A percentile compares a stretch with the other conserved stretches of the same genome.
Conservation (phyloP, 768 basidiomycete species). For the Fibroporia radiculosa region DNA sequence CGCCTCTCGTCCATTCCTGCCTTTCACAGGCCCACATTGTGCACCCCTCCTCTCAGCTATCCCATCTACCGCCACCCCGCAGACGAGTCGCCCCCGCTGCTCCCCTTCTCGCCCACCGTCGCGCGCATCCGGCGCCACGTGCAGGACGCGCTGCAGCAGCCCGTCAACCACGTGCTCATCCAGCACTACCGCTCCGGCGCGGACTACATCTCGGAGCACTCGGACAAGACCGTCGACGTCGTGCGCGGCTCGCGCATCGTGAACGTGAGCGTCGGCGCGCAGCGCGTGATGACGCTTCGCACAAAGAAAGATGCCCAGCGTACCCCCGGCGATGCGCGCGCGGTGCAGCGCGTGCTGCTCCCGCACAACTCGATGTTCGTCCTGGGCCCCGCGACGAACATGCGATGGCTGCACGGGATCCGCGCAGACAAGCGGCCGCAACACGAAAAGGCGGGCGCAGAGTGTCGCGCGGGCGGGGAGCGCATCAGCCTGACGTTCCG, state of each 20-base stretch:
- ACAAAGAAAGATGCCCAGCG: conserved; percentile 42
- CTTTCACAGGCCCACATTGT: neutral
- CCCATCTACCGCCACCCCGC: conserved; percentile 81
- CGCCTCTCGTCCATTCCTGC: neutral
- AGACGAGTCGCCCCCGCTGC: conserved; percentile 65
- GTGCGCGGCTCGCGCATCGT: conserved; percentile 67
- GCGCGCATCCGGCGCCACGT: conserved; percentile 55
- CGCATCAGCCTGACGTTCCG: conserved; percentile 79
- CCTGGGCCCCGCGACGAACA: conserved; percentile 66
- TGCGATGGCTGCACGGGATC: conserved; percentile 70
- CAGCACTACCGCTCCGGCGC: conserved; percentile 73
- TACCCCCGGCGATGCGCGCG: conserved; percentile 8
- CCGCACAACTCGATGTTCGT: conserved; percentile 83
- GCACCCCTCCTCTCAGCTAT: conserved; percentile 33
- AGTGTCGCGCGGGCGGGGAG: conserved; percentile 48
- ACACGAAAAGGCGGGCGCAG: conserved; percentile 42
- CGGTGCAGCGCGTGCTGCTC: conserved; percentile 55
- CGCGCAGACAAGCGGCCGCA: conserved; percentile 65
- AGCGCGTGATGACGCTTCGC: conserved; percentile 69
- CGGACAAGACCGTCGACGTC: conserved; percentile 82
- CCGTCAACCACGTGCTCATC: conserved; percentile 78
- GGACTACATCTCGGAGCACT: conserved; percentile 83
- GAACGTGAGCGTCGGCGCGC: conserved; percentile 76
- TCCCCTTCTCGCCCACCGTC: conserved; percentile 63
- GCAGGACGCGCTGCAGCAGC: conserved; percentile 49